These are phyloP conservation scores for Corylus americana DNA, from an alignment of 306 rosid genomes.

Conservation along the genomic window DNA sequence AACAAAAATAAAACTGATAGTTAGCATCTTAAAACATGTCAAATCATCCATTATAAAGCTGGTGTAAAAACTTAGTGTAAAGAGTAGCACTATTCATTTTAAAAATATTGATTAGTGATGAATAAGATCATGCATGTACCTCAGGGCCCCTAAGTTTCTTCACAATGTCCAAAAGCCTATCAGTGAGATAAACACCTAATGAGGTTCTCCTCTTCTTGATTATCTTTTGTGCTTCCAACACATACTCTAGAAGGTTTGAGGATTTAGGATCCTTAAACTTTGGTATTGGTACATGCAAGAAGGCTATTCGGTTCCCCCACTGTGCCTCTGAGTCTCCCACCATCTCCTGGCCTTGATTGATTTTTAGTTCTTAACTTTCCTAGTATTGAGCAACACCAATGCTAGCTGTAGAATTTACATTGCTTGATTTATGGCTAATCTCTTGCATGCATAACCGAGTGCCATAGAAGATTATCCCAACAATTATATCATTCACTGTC, in stretches of 20 bases:
- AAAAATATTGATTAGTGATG: no score
- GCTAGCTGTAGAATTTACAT: slow-evolving; percentile 39
- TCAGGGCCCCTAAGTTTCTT: slow-evolving; percentile 50
- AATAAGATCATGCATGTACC: slow-evolving; percentile 32
- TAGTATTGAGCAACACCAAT: slow-evolving; percentile 57
- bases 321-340: slow-evolving; percentile 34
- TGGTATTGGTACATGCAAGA: slow-evolving; percentile 53
- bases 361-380: slow-evolving; percentile 47
- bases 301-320: slow-evolving; percentile 59
- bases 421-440: slow-evolving; percentile 35
- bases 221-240: slow-evolving; percentile 39
- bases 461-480: slow-evolving; percentile 50
- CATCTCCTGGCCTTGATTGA: slow-evolving; percentile 47
- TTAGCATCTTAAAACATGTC: no score
- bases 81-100: no score
- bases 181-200: slow-evolving; percentile 34
- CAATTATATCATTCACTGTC: slow-evolving; percentile 56
- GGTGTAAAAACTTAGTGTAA: no score
- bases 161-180: slow-evolving; percentile 40
- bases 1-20: no score
- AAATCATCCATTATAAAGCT: no score
- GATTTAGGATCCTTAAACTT: slow-evolving; percentile 27
- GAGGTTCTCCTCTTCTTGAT: slow-evolving; percentile 57
- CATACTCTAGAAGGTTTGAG: slow-evolving; percentile 47
- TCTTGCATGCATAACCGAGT: slow-evolving; percentile 57